Evolutionary conservation across 179 eudicot genomes (phyloP), one percentile per base, ranked within the genome.

Genomic region (Spinacia oleracea): DNA sequence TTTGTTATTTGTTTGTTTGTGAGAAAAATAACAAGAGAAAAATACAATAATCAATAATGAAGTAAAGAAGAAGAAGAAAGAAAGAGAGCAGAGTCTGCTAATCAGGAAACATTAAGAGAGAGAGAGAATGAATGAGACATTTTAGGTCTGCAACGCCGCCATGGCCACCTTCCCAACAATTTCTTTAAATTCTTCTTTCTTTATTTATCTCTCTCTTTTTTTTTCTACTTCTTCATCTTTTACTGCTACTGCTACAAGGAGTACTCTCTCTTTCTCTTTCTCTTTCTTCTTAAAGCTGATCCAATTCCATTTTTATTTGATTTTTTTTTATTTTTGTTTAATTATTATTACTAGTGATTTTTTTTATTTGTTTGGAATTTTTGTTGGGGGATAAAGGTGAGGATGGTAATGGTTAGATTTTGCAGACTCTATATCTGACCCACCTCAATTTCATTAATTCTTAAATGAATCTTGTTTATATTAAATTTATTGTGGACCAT

Each of bases 61-160:
- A 55, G 32, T 8, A 16, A 15, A 40, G 21, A 23, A 4, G 34
- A 48, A 35, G 63, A 23, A 58, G 80, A 75, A 77, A 77, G 59
- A 77, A 55, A 50, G 78, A 23, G 79, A 70, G 62, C 63, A 75
- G 79, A 60, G 70, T 43, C 10, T 8, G 25, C 8, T 50, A 50
- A 67, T 53, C 25, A 55, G 74, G 62, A 70, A 29, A 63, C 80
- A 78, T 70, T 70, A 68, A 53, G 51, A 70, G 16, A 43, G 69
- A 75, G 70, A 69, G 43, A 65, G 45, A 35, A n/a, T n/a, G 40
- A 35, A 50, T 43, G 18, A 21, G 72, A 66, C 25, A 38, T 18
- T 65, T 63, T 29, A 85, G 89, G 73, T 76, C 94, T 89, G 92
- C 93, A 80, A 86, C 91, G 97, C 97, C 97, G 97, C 94, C 94